Conservation (phyloP, 2,329 filamentous ascomycete species). For the Scytalidium sp. region DNA sequence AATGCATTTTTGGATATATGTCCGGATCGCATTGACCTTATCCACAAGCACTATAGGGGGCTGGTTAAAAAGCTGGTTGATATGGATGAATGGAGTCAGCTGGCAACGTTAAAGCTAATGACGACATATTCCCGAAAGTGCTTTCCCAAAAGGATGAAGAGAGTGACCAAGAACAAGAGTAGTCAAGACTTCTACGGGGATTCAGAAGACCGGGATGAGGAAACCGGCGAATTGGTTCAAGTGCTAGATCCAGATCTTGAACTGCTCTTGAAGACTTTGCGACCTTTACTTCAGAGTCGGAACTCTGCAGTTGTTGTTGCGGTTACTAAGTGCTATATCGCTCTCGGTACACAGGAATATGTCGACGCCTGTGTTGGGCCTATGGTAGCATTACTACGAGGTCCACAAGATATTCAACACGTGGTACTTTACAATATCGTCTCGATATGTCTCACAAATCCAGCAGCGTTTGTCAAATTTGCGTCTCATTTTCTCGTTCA, state of each 20-base stretch:
- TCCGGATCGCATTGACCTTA: slow-evolving; percentile 79
- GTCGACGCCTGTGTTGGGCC: slow-evolving; percentile 76
- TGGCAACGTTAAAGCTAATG: slow-evolving; percentile 79
- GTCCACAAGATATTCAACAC: slow-evolving; percentile 83
- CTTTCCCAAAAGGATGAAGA: slow-evolving; percentile 70
- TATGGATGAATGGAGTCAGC: slow-evolving; percentile 98
- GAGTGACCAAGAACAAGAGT: slow-evolving; percentile 49
- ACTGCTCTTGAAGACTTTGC: slow-evolving; percentile 74
- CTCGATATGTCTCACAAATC: slow-evolving; percentile 76
- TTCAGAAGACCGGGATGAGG: slow-evolving; percentile 41
- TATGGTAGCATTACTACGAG: slow-evolving; percentile 78
- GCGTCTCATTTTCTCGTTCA: slow-evolving; percentile 86
- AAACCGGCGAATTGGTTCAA: slow-evolving; percentile 46
- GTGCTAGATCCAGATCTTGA: slow-evolving; percentile 79
- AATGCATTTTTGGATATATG: slow-evolving; percentile 87
- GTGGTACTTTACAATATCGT: slow-evolving; percentile 93
- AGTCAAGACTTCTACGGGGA: slow-evolving; percentile 82
- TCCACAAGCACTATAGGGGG: slow-evolving; percentile 85
- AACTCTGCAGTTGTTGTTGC: slow-evolving; percentile 92
- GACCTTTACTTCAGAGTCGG: slow-evolving; percentile 83
- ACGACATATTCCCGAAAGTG: slow-evolving; percentile 81
- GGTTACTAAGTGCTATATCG: slow-evolving; percentile 79
- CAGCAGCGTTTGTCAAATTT: slow-evolving; percentile 82
- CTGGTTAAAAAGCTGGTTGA: slow-evolving; percentile 90
- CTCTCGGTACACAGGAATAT: slow-evolving; percentile 77